Evolutionary conservation across 2,329 filamentous ascomycete species (phyloP), one percentile per base, ranked within the genome.

Genomic region (Pseudomassariella vexata): DNA sequence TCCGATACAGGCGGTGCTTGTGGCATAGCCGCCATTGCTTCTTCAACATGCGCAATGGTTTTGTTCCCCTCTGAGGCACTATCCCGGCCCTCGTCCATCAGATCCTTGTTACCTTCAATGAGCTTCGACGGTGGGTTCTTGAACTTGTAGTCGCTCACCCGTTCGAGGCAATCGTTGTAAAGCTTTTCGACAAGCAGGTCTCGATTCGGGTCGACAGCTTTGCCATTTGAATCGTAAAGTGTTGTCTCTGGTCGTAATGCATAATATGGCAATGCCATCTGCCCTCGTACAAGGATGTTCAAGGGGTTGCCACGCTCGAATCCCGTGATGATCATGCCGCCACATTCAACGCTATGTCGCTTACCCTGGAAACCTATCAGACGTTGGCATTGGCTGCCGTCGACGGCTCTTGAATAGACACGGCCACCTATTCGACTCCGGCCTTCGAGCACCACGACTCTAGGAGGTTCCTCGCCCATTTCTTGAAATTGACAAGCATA

Each of bases 311-410:
- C 94, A 44, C 86, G 78, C 45, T 96, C 88, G 54, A 96, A 98
- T 1, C 92, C 92, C 20, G 94, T 95, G 39, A 98, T 88, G 38
- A 98, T 96, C 70, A 98, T 95, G 34, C 90, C 92, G 18, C 92
- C 92, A 80, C 95, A 94, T 56, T 98, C 92, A 19, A 87, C 92
- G 14, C 89, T 96, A 50, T 82, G 83, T 30, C 77, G 66, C 39
- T 68, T 73, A 7, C 66, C 70, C 61, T 73, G 55, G 70, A 75
- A 59, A 53, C 44, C 66, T 48, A 53, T 68, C 60, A 52, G 77
- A 46, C 42, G 62, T 59, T 50, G 66, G 52, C 35, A 66, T 58
- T 55, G 73, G 56, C 65, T 82, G 63, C 64, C 78, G 70, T 66
- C 65, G 41, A 82, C 71, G 16, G 72, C 62, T 32, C 74, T 87